Evolutionary conservation across 1,284 basidiomycete genomes (phyloP), one percentile per base, ranked within the genome.

Genomic region (Amylostereum chailletii): DNA sequence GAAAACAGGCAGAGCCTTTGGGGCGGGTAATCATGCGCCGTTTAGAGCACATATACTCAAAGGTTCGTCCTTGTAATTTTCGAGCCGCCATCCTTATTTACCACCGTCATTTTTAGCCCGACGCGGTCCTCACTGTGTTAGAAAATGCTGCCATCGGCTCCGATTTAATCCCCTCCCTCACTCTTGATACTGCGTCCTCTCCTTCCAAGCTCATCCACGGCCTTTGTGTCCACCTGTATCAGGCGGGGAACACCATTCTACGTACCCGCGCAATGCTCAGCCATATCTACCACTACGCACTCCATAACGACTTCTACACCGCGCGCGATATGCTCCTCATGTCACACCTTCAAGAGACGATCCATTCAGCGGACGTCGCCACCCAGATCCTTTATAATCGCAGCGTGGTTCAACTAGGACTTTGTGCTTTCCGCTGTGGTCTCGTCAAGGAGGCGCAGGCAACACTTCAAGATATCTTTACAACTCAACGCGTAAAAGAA

Each of bases 341-440:
- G 96, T 97, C 93, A 9, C 96, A 99, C 68, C 77, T 99, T 44
- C 95, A 99, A 68, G 95, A 98, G 66, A 90, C 91, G 1, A 89
- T 99, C 60, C 86, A 92, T 63, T 90, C 91, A 41, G 93, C 95
- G 54, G 96, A 99, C 62, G 94, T 98, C 49, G 86, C 87, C 27
- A 99, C 96, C 0, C 96, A 99, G 71, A 98, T 99, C 61, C 74
- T 99, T 44, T 99, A 96, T 76, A 99, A 99, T 69, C 89, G 96
- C 41, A 93, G 94, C 6, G 84, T 99, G 47, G 95, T 99, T 42
- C 96, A 99, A 68, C 83, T 99, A 50, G 96, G 96, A 42, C 77
- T 99, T 32, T 94, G 92, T 58, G 96, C 96, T 2, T 99, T 99
- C 83, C 84, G 96, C 47, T 85, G 83, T 51, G 96, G 96, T 30